Evolutionary conservation across 176 grass and related monocot genomes (phyloP).

Genomic region (Musa beccarii): DNA sequence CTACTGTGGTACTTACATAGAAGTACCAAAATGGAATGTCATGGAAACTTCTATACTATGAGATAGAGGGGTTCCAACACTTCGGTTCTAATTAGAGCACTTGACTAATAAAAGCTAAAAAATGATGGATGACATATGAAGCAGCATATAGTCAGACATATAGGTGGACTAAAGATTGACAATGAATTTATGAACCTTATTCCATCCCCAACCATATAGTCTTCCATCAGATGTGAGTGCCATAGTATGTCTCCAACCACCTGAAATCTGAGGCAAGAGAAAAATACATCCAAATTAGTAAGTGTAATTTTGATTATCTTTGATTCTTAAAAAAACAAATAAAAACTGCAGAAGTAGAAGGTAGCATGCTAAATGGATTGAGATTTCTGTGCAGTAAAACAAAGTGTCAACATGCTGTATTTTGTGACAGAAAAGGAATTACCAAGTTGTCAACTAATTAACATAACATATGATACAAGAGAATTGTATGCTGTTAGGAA

Average conservation of each 20-base stretch:
- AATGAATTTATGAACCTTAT: constrained; percentile 55
- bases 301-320: too few relatives aligned
- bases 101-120: not conserved
- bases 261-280: constrained; percentile 65
- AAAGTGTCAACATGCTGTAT: too few relatives aligned
- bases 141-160: not conserved
- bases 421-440: too few relatives aligned
- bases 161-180: not conserved
- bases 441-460: too few relatives aligned
- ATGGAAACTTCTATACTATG: not conserved
- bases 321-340: too few relatives aligned
- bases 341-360: too few relatives aligned
- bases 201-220: constrained; percentile 99
- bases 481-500: not conserved
- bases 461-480: not conserved
- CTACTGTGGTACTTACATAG: not conserved
- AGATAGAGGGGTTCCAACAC: not conserved
- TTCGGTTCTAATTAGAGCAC: not conserved
- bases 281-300: constrained; percentile 2
- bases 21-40: not conserved
- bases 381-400: too few relatives aligned
- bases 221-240: constrained; percentile 88
- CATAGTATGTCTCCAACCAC: constrained; percentile 98
- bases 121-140: not conserved
- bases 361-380: too few relatives aligned